Conservation (phyloP, 805 yeast genomes). For the Wickerhamiella australiensis region DNA sequence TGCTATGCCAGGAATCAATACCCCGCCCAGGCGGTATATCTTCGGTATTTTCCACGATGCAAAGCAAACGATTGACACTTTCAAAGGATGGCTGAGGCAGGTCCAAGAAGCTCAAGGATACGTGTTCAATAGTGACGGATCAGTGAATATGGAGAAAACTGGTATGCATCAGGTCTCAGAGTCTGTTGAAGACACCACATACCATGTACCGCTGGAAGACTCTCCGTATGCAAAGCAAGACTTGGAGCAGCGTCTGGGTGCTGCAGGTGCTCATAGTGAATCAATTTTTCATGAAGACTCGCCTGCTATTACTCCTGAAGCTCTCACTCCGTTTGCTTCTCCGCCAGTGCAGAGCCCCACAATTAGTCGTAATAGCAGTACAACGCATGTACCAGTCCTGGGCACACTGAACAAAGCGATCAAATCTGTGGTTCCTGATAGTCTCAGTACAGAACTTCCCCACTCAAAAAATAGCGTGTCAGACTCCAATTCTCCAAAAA, state of each 20-base stretch:
- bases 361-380: constrained; percentile 2
- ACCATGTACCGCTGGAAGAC: neutral
- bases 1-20: neutral
- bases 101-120: neutral
- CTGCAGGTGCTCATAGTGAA: neutral
- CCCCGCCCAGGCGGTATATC: neutral
- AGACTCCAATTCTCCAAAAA: neutral
- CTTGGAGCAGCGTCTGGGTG: neutral
- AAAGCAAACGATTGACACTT: neutral
- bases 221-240: neutral
- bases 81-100: constrained; percentile 1
- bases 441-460: neutral
- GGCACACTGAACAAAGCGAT: neutral
- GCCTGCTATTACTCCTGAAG: neutral
- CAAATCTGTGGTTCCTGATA: neutral
- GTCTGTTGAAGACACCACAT: neutral
- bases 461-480: neutral
- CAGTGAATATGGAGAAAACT: neutral
- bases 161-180: neutral
- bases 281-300: neutral
- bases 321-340: neutral
- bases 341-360: neutral
- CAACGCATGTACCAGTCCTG: constrained; percentile 1
- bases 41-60: constrained; percentile 9
- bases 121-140: neutral